phyloP scores from a whole-genome alignment of 2,329 filamentous ascomycete genomes.

The Fusarium nisikadoi region DNA sequence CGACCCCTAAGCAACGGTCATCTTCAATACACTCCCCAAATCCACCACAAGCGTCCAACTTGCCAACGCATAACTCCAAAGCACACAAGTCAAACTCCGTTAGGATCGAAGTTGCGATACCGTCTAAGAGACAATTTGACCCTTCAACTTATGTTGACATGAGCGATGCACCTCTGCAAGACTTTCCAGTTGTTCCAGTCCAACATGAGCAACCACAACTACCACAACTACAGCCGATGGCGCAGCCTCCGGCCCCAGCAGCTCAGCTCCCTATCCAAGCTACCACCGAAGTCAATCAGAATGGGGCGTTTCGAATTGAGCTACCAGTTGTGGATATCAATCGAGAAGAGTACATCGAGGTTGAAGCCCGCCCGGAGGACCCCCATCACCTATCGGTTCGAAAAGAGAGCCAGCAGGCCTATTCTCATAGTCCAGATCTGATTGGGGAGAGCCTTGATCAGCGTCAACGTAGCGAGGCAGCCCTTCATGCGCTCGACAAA shows the following conservation, averaged over 20 bases:
- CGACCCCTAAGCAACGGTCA: constrained; percentile 32
- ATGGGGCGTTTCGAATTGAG: constrained; percentile 58
- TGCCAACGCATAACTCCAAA: constrained; percentile 43
- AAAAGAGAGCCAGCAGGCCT: constrained; percentile 63
- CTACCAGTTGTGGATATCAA: constrained; percentile 58
- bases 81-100: constrained; percentile 50
- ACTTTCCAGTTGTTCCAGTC: constrained; percentile 24
- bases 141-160: constrained; percentile 51
- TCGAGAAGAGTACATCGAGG: constrained; percentile 63
- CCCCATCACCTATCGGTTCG: constrained; percentile 61
- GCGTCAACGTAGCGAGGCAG: constrained; percentile 80
- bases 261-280: constrained; percentile 2
- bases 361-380: constrained; percentile 59
- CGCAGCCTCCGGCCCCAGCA: constrained; percentile 11
- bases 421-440: constrained; percentile 64
- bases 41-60: constrained; percentile 20
- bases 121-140: constrained; percentile 55
- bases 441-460: constrained; percentile 77
- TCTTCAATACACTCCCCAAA: constrained; percentile 37
- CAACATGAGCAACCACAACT: constrained; percentile 15
- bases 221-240: constrained; percentile 13
- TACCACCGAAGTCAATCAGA: constrained; percentile 26
- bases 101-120: constrained; percentile 61
- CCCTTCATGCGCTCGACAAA: constrained; percentile 75
- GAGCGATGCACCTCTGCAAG: constrained; percentile 38